Conservation (phyloP, 2,329 filamentous ascomycete species). For the Ramichloridium luteum region DNA sequence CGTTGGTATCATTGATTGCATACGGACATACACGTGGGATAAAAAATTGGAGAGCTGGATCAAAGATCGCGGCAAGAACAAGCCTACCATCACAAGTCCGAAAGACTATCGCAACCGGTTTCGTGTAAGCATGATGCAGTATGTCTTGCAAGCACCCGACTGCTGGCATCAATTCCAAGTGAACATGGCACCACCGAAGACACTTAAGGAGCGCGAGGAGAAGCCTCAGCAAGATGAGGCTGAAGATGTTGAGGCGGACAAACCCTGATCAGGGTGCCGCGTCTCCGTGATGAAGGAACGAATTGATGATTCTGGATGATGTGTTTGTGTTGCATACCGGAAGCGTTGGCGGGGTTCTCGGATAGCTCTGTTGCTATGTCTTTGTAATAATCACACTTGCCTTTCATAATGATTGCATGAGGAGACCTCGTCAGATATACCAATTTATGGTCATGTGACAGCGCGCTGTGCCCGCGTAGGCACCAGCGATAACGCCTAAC, state of each 20-base stretch:
- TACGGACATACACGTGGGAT: slow-evolving; percentile 97
- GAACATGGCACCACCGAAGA: slow-evolving; percentile 23
- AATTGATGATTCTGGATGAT: no score
- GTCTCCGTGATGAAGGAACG: no score
- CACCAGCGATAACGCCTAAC: no score
- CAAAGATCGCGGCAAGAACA: slow-evolving; percentile 81
- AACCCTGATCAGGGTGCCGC: no score
- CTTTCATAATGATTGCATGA: no score
- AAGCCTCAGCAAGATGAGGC: slow-evolving; percentile 7
- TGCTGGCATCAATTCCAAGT: slow-evolving; percentile 59
- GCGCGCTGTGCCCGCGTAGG: no score
- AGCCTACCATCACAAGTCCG: slow-evolving; percentile 90
- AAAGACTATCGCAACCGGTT: slow-evolving; percentile 97
- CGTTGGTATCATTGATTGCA: slow-evolving; percentile 96
- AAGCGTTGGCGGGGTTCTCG: no score
- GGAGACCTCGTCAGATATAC: no score
- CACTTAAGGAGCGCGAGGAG: slow-evolving; percentile 16
- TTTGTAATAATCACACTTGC: no score
- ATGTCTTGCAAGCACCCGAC: slow-evolving; percentile 62
- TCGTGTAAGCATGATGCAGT: slow-evolving; percentile 89
- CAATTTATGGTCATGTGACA: no score
- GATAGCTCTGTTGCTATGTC: no score
- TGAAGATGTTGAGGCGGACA: slow-evolving; percentile 7
- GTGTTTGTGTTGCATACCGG: no score
- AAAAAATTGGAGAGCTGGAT: slow-evolving; percentile 99